phyloP scores from a whole-genome alignment of 306 rosid genomes.

The Castanospermum australe region DNA sequence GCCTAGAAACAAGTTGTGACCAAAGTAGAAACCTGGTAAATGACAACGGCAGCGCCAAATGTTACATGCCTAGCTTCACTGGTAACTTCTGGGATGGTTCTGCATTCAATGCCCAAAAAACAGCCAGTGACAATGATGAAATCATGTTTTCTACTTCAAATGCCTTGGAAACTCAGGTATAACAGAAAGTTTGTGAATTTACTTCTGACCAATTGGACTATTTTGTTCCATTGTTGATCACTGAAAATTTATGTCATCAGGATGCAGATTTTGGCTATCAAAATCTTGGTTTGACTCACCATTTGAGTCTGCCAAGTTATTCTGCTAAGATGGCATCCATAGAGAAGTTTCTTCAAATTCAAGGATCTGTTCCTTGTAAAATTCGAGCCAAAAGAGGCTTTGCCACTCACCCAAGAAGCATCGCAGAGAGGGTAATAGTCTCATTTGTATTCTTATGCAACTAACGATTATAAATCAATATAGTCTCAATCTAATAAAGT shows the following conservation, averaged over 20 bases:
- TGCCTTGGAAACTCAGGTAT: constrained; percentile 61
- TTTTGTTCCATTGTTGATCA: not conserved
- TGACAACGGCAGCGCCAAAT: constrained; percentile 32
- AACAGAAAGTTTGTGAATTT: not conserved
- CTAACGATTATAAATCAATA: not conserved
- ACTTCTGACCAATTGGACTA: not conserved
- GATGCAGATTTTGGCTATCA: constrained; percentile 42
- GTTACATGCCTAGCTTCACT: constrained; percentile 39
- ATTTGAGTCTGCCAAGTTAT: constrained; percentile 65
- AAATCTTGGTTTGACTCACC: constrained; percentile 54
- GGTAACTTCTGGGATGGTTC: constrained; percentile 62
- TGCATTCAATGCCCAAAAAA: constrained; percentile 41
- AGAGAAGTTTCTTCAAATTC: constrained; percentile 59
- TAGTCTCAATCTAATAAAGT: no score
- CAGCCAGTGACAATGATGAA: constrained; percentile 57
- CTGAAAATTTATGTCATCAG: constrained; percentile 26
- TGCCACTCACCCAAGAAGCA: constrained; percentile 96
- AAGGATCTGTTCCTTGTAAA: constrained; percentile 73
- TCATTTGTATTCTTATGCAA: not conserved
- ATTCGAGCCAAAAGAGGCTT: constrained; percentile 89
- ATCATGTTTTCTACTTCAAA: constrained; percentile 51
- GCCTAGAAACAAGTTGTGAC: constrained; percentile 29
- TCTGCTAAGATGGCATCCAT: constrained; percentile 44
- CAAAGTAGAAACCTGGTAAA: constrained; percentile 34
- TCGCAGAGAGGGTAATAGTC: constrained; percentile 83